Evolutionary conservation across 257 asterid genomes (phyloP), one percentile per base, ranked within the genome.

Genomic region (Solanum chilense): DNA sequence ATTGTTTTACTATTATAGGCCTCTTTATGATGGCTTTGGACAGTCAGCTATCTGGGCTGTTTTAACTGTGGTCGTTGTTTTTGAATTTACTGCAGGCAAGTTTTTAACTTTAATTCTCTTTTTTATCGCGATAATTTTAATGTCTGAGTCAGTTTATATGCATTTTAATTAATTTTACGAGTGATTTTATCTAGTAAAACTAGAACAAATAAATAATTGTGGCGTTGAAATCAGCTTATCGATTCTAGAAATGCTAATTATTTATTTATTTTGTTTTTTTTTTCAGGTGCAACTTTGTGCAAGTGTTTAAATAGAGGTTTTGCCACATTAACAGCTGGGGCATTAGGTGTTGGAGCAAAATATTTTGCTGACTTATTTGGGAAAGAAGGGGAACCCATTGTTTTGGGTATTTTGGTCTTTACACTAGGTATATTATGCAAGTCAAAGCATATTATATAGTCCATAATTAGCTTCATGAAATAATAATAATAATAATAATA

Each of bases 271-370:
- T 21, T 5, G 25, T 21, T 31, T 31, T 31, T 5, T 5, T 14
- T 47, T 76, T 82, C 45, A 96, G 99, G 99, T 56, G 99, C 93
- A 68, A 96, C 98, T 21, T 88, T 96, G 10, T 88, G 87, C 3
- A 96, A 96, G 87, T 64, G 97, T 90, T 42, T 96, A 64, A 96
- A 95, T 88, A 90, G 98, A 80, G 97, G 95, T 3, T 92, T 88
- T 25, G 99, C 98, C 2, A 95, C 99, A 45, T 68, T 95, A 58
- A 5, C 91, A n/a, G 99, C 98, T 0, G 98, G 97, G 66, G 95
- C 88, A 21, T 64, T 96, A 82, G 99, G 98, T 13, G 81, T 96
- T 23, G 99, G 95, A 62, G 97, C 98, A 5, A 96, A 93, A 85
- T 91, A 92, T 87, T 91, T 95, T 88, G 98, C 97, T 18, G 84